These are phyloP conservation scores for Lentinula detonsa DNA, from an alignment of 768 basidiomycete genomes.

Conservation along the genomic window DNA sequence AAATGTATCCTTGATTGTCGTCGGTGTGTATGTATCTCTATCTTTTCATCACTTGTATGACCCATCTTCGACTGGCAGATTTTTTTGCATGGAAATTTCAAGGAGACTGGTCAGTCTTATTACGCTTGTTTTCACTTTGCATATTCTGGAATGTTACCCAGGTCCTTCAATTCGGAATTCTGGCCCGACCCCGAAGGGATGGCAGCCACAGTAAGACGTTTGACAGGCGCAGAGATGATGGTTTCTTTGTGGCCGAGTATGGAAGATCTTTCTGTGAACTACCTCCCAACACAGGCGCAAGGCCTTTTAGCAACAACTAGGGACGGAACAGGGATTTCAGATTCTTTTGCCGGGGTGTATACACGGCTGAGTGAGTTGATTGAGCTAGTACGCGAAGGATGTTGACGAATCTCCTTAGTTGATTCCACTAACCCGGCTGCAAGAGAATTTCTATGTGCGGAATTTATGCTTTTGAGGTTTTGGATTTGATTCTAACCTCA, in stretches of 20 bases:
- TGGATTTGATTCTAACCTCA: not conserved
- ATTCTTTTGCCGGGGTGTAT: conserved; percentile 30
- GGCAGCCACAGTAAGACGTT: conserved; percentile 25
- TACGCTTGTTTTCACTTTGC: not conserved
- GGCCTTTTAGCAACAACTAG: conserved; percentile 27
- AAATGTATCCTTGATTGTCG: conserved; percentile 28
- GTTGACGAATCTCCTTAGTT: conserved; percentile 11
- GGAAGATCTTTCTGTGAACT: conserved; percentile 29
- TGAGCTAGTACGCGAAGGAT: not conserved
- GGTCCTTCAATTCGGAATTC: conserved; percentile 28
- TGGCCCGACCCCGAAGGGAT: conserved; percentile 28
- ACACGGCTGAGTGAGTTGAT: conserved; percentile 20
- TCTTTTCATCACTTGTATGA: not conserved
- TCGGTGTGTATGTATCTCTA: conserved; percentile 17
- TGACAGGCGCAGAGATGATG: conserved; percentile 33
- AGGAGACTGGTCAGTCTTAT: conserved; percentile 24
- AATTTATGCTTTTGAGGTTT: not conserved
- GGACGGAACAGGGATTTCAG: conserved; percentile 27
- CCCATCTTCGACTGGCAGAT: conserved; percentile 12
- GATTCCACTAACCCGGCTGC: conserved; percentile 31
- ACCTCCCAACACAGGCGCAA: conserved; percentile 22
- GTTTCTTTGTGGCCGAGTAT: conserved; percentile 33
- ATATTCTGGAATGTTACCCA: conserved; percentile 2
- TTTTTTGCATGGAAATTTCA: conserved; percentile 32
- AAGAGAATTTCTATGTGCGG: conserved; percentile 27